phyloP scores from a whole-genome alignment of 371 early-diverging fungal genomes.

The Mucor sp. region DNA sequence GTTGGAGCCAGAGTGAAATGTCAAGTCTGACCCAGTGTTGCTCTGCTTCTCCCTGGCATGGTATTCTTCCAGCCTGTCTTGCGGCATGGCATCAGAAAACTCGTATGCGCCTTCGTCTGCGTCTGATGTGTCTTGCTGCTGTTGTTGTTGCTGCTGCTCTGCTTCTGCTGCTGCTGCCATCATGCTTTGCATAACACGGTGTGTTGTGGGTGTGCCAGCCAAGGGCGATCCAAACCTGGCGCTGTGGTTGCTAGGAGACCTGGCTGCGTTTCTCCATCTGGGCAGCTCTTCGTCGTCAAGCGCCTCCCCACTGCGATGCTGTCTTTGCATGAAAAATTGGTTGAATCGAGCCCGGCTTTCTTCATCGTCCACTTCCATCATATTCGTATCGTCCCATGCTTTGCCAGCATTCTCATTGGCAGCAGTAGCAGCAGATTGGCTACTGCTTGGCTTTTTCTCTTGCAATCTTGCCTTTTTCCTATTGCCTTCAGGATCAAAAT shows the following conservation, averaged over 20 bases:
- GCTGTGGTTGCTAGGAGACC: constrained; percentile 4
- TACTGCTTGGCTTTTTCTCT: background rate
- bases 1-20: constrained; percentile 2
- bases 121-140: background rate
- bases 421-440: too few relatives aligned
- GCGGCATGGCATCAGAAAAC: constrained; percentile 5
- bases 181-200: background rate
- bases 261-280: background rate
- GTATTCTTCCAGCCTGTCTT: background rate
- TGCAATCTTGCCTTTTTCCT: background rate
- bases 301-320: background rate
- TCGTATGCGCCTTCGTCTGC: background rate
- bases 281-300: constrained; percentile 1
- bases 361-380: constrained; percentile 9
- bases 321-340: constrained; percentile 2
- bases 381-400: constrained; percentile 4
- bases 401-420: background rate
- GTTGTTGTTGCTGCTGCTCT: background rate
- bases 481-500: background rate
- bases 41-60: background rate
- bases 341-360: constrained; percentile 5
- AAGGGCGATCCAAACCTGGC: background rate
- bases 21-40: background rate
- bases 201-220: constrained; percentile 4
- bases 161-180: too few relatives aligned